Evolutionary conservation across 768 basidiomycete species (phyloP).

Genomic region (Leucocoprinus sp.): DNA sequence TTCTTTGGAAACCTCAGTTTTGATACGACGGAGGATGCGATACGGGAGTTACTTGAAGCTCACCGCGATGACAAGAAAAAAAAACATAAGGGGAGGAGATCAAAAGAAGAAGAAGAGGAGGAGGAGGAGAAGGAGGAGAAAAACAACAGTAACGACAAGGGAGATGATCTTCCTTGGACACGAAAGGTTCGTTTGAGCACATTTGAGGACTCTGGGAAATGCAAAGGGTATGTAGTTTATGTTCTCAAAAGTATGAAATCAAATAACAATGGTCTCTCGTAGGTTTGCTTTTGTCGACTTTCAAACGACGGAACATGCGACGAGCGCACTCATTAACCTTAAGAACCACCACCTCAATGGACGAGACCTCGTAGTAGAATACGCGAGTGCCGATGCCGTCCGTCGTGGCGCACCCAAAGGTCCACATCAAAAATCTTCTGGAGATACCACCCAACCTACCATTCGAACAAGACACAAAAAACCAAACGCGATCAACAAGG

Average conservation of each 20-base stretch:
- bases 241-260: neutral
- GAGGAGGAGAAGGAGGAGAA: slow-evolving; percentile 21
- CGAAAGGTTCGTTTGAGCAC: slow-evolving; percentile 73
- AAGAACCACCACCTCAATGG: slow-evolving; percentile 82
- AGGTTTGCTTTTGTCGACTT: slow-evolving; percentile 98
- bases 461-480: slow-evolving; percentile 6
- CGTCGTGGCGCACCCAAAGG: slow-evolving; percentile 61
- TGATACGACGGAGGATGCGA: slow-evolving; percentile 73
- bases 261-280: slow-evolving; percentile 2
- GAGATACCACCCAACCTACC: slow-evolving; percentile 13
- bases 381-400: slow-evolving; percentile 83
- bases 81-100: slow-evolving; percentile 24
- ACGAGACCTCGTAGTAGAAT: slow-evolving; percentile 80
- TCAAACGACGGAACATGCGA: slow-evolving; percentile 67
- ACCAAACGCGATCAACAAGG: neutral
- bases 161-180: no score
- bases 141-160: no score
- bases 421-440: slow-evolving; percentile 11
- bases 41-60: slow-evolving; percentile 65
- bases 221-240: slow-evolving; percentile 75
- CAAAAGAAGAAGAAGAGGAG: slow-evolving; percentile 15
- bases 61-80: slow-evolving; percentile 41
- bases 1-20: slow-evolving; percentile 94
- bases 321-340: slow-evolving; percentile 70
- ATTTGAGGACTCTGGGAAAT: slow-evolving; percentile 90